These are phyloP conservation scores for Hypholoma fasciculare DNA, from an alignment of 768 basidiomycete genomes.

Conservation along the genomic window DNA sequence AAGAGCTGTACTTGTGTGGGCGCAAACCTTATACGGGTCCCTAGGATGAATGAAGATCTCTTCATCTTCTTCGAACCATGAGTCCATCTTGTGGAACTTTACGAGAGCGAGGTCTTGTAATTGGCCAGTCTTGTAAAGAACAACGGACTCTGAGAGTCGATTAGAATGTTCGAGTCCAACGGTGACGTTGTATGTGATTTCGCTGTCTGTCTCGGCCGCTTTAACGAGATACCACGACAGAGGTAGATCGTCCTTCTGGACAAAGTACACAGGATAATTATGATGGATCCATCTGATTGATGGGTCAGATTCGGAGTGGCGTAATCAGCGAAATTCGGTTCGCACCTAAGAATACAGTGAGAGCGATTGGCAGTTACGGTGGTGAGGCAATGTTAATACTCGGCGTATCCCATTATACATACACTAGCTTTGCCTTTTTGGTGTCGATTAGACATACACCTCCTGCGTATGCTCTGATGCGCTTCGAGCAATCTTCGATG, in stretches of 20 bases:
- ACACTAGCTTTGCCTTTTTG: conserved; percentile 60
- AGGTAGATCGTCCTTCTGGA: conserved; percentile 45
- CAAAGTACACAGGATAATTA: conserved; percentile 57
- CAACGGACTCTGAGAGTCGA: conserved; percentile 29
- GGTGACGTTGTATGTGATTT: conserved; percentile 45
- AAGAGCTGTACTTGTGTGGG: not conserved
- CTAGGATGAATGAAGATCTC: conserved; percentile 60
- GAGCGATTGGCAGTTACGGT: not conserved
- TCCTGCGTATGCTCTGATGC: conserved; percentile 53
- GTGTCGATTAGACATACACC: conserved; percentile 58
- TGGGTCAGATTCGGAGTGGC: too few relatives aligned
- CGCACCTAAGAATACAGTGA: too few relatives aligned
- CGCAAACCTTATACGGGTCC: conserved; percentile 65
- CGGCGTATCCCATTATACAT: conserved; percentile 19
- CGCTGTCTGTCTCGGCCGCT: conserved; percentile 26
- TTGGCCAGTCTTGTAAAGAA: conserved; percentile 27
- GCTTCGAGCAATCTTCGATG: conserved; percentile 48
- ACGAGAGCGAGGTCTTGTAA: conserved; percentile 51
- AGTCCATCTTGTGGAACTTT: conserved; percentile 49
- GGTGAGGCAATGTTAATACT: not conserved
- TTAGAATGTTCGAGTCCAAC: conserved; percentile 30
- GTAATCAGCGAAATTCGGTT: too few relatives aligned
- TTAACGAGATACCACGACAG: conserved; percentile 38
- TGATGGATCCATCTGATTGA: conserved; percentile 49
- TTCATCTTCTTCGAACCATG: conserved; percentile 74